Evolutionary conservation across 306 rosid genomes (phyloP), one percentile per base, ranked within the genome.

Genomic region (Cicer yamashitae): DNA sequence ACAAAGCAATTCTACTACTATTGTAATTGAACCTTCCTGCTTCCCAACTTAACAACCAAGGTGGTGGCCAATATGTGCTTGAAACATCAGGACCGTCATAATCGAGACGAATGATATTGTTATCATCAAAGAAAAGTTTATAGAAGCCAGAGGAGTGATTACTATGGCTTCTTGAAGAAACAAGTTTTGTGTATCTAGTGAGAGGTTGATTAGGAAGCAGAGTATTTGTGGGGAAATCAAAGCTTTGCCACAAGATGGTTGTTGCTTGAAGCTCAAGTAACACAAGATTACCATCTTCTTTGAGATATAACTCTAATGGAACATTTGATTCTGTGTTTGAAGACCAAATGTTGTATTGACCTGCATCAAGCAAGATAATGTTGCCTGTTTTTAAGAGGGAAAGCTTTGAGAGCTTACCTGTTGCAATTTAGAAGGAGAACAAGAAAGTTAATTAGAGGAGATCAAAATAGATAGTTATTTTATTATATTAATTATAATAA

Each of bases 181-280:
- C 68, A 13, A 80, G 81, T 6, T 11, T 43, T 6, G 84, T 50
- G 30, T 34, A 5, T 14, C 83, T 78, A 1, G 84, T 79, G 8
- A 83, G 50, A 4, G 1, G 72, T 37, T 85, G 91, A 1, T 22
- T 50, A 1, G 91, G 89, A 72, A 87, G 79, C 0, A 87, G 83
- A 2, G 89, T 85, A n/a, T 87, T 82, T 0, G 84, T 85, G 0
- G 91, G 91, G 5, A 58, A 64, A 41, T 83, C 82, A 70, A 85
- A 85, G 56, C 87, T 87, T 60, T 83, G 77, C 89, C 91, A 85
- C 13, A 83, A 53, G 43, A 45, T 0, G 13, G 10, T 66, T 9
- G n/a, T 8, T 13, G 78, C 83, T 2, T 48, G n/a, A n/a, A 6
- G 13, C 9, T 80, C 54, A 7, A 6, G 13, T 14, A 86, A 74